A percentile compares a stretch with the other conserved stretches of the same genome.
Evolutionary conservation across 225 moss, liverwort and hornwort genomes (phyloP).

Genomic region (Pseudoscleropodium purum): DNA sequence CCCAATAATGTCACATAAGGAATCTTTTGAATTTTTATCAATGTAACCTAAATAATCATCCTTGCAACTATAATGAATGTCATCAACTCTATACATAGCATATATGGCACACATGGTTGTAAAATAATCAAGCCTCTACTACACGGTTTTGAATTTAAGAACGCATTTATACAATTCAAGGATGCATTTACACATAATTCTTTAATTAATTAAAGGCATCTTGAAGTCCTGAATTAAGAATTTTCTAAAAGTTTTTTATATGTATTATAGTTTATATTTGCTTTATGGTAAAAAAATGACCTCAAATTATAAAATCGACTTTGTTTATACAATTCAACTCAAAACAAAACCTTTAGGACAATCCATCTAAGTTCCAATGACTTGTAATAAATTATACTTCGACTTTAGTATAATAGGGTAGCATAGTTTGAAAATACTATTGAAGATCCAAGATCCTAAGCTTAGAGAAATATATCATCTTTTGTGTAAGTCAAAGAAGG

Average conservation of each 20-base stretch:
- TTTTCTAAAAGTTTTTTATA: too few species aligned
- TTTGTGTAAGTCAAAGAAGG: accelerated
- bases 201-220: not conserved
- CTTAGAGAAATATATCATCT: not conserved
- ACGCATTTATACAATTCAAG: not conserved
- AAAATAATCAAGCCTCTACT: not conserved
- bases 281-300: not conserved
- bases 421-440: not conserved
- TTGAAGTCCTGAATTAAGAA: too few species aligned
- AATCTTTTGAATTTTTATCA: not conserved
- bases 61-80: not conserved
- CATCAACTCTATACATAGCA: not conserved
- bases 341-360: not conserved
- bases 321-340: not conserved
- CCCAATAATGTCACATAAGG: too few species aligned
- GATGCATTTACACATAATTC: not conserved
- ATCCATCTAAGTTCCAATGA: not conserved
- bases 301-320: not conserved
- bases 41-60: not conserved
- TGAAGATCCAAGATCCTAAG: too few species aligned
- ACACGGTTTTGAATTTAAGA: not conserved
- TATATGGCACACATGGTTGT: not conserved
- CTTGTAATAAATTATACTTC: not conserved
- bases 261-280: not conserved
- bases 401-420: not conserved